Base-by-base conservation (phyloP, 2,329 filamentous ascomycete species). In the Cordyceps cicadae region DNA sequence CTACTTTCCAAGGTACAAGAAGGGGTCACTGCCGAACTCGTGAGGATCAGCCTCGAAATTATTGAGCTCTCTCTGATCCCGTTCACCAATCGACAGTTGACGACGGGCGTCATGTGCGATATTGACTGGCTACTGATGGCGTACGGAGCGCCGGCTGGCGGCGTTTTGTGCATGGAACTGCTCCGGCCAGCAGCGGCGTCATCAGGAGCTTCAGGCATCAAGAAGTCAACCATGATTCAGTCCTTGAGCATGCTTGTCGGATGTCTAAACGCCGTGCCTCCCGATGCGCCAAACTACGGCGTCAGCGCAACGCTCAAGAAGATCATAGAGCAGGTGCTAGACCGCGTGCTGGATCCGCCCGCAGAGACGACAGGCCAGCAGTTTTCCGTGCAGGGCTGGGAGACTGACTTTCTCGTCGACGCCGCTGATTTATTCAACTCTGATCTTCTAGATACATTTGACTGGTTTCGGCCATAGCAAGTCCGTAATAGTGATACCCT, bases 51-150 rank as follows among this genome's bases (percentile, higher is more conserved):
- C 52, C 76, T 74, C 39, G 77, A 81, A 57, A 74, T 81, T 67
- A 74, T 81, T 2, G 72, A 74, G 7, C 65, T 76, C 15, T 77
- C 76, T 0, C 67, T 80, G 26, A 66, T 75, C 3, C 72, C 78
- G 61, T 81, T 78, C 77, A 78, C 75, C 0, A 75, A 81, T 60
- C 69, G 76, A 60, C 77, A 80, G 54, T 70, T 74, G 5, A 69
- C 80, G 5, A 64, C 68, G 1, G 67, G 70, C 11, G 66, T 74
- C 19, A 72, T 75, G 21, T 70, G 70, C 12, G 72, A 79, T 37
- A 76, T 73, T 46, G 77, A 79, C 62, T 79, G 77, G 74, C 68
- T 79, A 34, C 76, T 80, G n/a, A 79, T 81, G 74, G 74, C 74
- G 9, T 80, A 75, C 63, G 79, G 75, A 1, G 77, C 79, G 0